phyloP scores from a whole-genome alignment of 257 asterid genomes.

The Nicotiana knightiana region DNA sequence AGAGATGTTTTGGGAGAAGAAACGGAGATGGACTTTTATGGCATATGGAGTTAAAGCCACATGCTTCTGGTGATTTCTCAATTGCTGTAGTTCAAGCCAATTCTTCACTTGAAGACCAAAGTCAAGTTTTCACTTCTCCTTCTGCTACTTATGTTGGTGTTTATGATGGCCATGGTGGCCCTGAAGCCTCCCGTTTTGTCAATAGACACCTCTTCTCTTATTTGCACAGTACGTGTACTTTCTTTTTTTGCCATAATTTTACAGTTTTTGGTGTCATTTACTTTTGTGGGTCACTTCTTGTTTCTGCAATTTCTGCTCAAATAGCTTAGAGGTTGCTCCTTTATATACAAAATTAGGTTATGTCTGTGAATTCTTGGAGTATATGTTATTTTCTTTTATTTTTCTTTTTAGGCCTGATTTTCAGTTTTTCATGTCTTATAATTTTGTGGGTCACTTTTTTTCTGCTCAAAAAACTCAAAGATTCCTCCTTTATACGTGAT shows the following conservation, averaged over 20 bases:
- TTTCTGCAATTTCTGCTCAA: not conserved
- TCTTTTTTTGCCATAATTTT: not conserved
- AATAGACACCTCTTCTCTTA: slow-evolving; percentile 73
- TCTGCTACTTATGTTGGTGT: slow-evolving; percentile 89
- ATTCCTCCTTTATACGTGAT: not conserved
- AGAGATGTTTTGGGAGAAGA: slow-evolving; percentile 55
- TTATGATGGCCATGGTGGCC: slow-evolving; percentile 98
- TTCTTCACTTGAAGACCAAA: slow-evolving; percentile 82
- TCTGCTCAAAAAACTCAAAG: not conserved
- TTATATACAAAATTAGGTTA: not conserved
- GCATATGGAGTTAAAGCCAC: slow-evolving; percentile 81
- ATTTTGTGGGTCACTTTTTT: not conserved
- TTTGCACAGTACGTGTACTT: slow-evolving; percentile 46
- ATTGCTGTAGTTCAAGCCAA: slow-evolving; percentile 96
- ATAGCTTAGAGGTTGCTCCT: not conserved
- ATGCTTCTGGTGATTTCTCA: slow-evolving; percentile 82
- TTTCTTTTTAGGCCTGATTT: not conserved
- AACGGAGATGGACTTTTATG: slow-evolving; percentile 71
- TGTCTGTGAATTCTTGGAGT: not conserved
- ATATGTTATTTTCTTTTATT: not conserved
- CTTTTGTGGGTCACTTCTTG: not conserved
- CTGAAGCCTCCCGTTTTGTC: slow-evolving; percentile 91
- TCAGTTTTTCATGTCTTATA: not conserved
- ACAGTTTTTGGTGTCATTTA: not conserved
- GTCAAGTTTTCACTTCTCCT: slow-evolving; percentile 83